phyloP scores from a whole-genome alignment of 805 yeast species.

The Phaffomyces thermotolerans region DNA sequence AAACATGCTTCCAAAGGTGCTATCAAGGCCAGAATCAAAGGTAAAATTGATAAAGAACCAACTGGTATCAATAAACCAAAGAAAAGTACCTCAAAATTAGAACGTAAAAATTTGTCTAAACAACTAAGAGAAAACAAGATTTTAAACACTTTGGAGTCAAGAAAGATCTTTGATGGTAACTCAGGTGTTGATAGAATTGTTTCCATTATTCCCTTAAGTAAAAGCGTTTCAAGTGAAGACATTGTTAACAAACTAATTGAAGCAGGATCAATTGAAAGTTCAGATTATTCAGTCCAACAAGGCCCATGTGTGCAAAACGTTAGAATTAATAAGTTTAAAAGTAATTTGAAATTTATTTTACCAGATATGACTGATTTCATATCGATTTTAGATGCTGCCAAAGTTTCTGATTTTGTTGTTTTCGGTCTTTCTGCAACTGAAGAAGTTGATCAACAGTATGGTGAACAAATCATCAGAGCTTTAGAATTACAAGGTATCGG shows the following conservation, averaged over 20 bases:
- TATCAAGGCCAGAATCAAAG: conserved; percentile 71
- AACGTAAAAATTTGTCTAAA: conserved; percentile 70
- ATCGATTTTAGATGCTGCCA: conserved; percentile 76
- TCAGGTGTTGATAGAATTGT: conserved; percentile 79
- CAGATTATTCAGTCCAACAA: conserved; percentile 26
- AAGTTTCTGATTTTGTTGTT: conserved; percentile 81
- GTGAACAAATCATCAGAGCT: conserved; percentile 86
- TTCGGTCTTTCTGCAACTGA: conserved; percentile 83
- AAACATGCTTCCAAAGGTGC: conserved; percentile 88
- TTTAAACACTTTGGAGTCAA: conserved; percentile 44
- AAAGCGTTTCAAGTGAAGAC: conserved; percentile 52
- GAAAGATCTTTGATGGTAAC: conserved; percentile 72
- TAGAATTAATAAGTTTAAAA: conserved; percentile 59
- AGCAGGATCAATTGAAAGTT: conserved; percentile 24
- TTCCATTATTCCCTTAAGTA: conserved; percentile 71
- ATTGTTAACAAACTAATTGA: conserved; percentile 48
- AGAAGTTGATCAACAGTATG: conserved; percentile 73
- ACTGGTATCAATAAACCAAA: conserved; percentile 24
- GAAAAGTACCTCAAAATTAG: conserved; percentile 38
- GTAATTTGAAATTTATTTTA: conserved; percentile 62
- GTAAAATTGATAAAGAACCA: conserved; percentile 73
- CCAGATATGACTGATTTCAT: conserved; percentile 65
- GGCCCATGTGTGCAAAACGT: conserved; percentile 47
- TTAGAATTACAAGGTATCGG: conserved; percentile 90
- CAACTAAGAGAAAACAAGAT: conserved; percentile 76